Percentiles rank a stretch among this genome's conserved stretches.
Conservation (phyloP, 345 rosid species). For the Cardamine chenopodiifolia region DNA sequence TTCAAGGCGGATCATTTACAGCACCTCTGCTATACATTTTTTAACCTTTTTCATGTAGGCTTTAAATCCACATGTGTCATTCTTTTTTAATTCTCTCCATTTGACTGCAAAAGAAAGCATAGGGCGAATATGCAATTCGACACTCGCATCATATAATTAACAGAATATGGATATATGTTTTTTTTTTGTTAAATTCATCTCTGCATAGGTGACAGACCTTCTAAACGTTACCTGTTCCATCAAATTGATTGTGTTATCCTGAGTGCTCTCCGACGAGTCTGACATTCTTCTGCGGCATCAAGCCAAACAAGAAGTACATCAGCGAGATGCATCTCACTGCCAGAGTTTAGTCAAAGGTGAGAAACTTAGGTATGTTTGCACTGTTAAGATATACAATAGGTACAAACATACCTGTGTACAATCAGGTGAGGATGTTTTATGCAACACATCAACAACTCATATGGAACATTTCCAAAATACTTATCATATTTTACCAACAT, state of each 20-base stretch:
- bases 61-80: not conserved
- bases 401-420: slow-evolving; percentile 56
- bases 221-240: slow-evolving; percentile 57
- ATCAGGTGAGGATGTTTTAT: slow-evolving; percentile 64
- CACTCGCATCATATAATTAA: not conserved
- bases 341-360: slow-evolving; percentile 43
- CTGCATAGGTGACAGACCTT: slow-evolving; percentile 18
- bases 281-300: slow-evolving; percentile 43
- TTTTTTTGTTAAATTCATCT: not conserved
- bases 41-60: slow-evolving; percentile 3
- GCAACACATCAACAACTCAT: slow-evolving; percentile 53
- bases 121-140: not conserved
- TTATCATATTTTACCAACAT: slow-evolving; percentile 56
- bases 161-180: slow-evolving; percentile 2
- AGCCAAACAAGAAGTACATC: slow-evolving; percentile 71
- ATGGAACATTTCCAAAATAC: slow-evolving; percentile 55
- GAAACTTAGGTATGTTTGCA: slow-evolving; percentile 34
- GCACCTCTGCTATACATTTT: not conserved
- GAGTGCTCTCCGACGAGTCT: slow-evolving; percentile 34
- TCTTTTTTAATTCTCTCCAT: not conserved
- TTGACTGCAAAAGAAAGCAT: slow-evolving; percentile 14
- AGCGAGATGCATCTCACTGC: slow-evolving; percentile 79
- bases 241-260: slow-evolving; percentile 45
- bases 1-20: not conserved
- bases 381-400: not conserved